Conservation (phyloP, 768 basidiomycete species). For the Tulasnella sp. region DNA sequence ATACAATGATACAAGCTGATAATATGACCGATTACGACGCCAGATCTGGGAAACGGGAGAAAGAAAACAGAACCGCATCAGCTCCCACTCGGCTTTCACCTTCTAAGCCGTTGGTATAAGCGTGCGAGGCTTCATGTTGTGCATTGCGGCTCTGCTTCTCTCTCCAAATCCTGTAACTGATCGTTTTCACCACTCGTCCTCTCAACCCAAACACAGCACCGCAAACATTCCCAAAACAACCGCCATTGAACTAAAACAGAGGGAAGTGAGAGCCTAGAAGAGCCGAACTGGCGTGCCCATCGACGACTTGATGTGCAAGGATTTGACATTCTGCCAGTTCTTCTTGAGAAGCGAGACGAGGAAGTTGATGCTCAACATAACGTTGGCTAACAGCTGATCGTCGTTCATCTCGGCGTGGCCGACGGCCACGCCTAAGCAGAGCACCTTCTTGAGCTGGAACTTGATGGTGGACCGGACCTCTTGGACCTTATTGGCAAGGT, state of each 20-base stretch:
- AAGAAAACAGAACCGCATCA: slow-evolving; percentile 39
- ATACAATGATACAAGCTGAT: background rate
- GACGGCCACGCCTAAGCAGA: slow-evolving; percentile 97
- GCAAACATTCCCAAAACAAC: background rate
- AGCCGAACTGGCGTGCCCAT: slow-evolving; percentile 98
- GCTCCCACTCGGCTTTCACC: slow-evolving; percentile 76
- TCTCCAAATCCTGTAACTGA: slow-evolving; percentile 17
- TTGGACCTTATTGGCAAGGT: slow-evolving; percentile 76
- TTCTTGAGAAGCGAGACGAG: slow-evolving; percentile 98
- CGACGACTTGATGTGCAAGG: slow-evolving; percentile 94
- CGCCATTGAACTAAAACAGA: background rate
- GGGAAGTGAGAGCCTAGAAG: slow-evolving; percentile 43
- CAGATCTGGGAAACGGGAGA: background rate
- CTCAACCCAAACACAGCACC: slow-evolving; percentile 20
- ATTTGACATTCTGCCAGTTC: slow-evolving; percentile 99
- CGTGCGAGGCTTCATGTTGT: slow-evolving; percentile 96
- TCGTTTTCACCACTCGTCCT: no score
- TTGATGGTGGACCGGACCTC: slow-evolving; percentile 99
- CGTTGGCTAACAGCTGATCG: slow-evolving; percentile 92
- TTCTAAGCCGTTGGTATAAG: slow-evolving; percentile 83
- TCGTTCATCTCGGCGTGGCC: slow-evolving; percentile 97
- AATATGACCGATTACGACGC: background rate
- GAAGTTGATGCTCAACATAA: slow-evolving; percentile 99
- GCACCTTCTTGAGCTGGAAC: slow-evolving; percentile 99
- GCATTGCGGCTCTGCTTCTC: slow-evolving; percentile 46